Base-by-base conservation (phyloP, 257 asterid genomes). In the Solanum virginianum region DNA sequence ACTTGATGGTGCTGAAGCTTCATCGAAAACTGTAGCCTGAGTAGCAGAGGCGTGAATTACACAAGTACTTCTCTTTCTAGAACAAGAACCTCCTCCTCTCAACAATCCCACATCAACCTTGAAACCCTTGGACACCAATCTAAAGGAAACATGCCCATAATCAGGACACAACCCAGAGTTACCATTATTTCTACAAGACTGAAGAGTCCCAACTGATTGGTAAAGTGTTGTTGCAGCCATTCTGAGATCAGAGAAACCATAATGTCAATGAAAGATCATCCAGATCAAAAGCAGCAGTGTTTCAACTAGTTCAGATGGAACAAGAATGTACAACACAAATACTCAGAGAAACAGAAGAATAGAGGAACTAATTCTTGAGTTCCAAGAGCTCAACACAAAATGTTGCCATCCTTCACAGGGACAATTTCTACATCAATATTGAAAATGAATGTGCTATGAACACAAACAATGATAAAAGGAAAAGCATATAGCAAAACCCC, bases 201-300 rank as follows among this genome's bases (percentile, higher is more conserved):
- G 94, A 87, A 93, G 91, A 82, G 92, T 74, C 75, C 90, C 92
- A 57, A 92, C 43, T 54, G 93, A 90, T 87, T 91, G 98, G 88
- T 94, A 91, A 88, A 88, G 90, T 43, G 92, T 87, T 6, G 88
- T 80, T 15, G 92, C 88, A 29, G 98, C 94, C 99, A 96, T 96
- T 88, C 95, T 94, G 89, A 54, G 85, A 55, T 59, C 65, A 54
- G 63, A 69, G 36, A 72, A 69, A 54, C 39, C 54, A 83, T 36
- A 54, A 83, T 66, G 53, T 43, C 22, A 71, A 80, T 12, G n/a
- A 14, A 62, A 70, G 20, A n/a, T 15, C 62, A 71, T 51, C 51
- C 87, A 29, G 5, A 77, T 57, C 8, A 74, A 81, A 13, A 63
- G 22, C 51, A 53, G 32, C 43, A 57, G 66, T 69, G 26, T 65